phyloP scores from a whole-genome alignment of 2,329 filamentous ascomycete genomes.

The Bertia moriformis region DNA sequence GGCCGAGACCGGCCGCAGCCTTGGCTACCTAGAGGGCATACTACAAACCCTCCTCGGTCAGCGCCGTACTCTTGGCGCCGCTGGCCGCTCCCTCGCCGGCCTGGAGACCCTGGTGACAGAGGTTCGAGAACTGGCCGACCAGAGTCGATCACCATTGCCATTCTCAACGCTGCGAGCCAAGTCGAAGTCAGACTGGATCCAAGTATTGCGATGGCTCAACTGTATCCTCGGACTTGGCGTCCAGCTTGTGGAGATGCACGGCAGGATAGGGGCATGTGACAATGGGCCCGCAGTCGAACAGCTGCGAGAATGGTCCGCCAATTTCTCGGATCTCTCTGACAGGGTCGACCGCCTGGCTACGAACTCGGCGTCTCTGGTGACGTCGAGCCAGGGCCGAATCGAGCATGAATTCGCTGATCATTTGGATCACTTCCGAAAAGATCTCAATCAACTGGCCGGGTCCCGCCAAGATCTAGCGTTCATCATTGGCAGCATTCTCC shows the following conservation, averaged over 20 bases:
- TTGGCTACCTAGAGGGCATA: conserved; percentile 73
- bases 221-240: conserved; percentile 50
- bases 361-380: conserved; percentile 30
- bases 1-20: conserved; percentile 64
- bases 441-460: conserved; percentile 26
- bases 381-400: too few species aligned
- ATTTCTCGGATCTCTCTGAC: conserved; percentile 26
- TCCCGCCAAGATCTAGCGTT: conserved; percentile 46
- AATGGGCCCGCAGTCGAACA: conserved; percentile 26
- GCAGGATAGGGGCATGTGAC: conserved; percentile 41
- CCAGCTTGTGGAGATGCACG: conserved; percentile 51
- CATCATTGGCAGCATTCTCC: conserved; percentile 47
- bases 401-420: conserved; percentile 18
- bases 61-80: conserved; percentile 29
- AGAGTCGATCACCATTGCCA: not conserved
- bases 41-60: conserved; percentile 52
- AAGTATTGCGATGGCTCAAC: conserved; percentile 42
- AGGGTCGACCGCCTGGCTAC: conserved; percentile 24
- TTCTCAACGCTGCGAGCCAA: conserved; percentile 7
- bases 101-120: conserved; percentile 12
- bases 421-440: conserved; percentile 18
- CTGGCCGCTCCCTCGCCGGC: conserved; percentile 18
- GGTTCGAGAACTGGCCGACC: not conserved
- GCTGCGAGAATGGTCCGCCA: conserved; percentile 33
- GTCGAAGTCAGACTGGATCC: conserved; percentile 6